A percentile compares a stretch with the other conserved stretches of the same genome.
Conservation (phyloP, 139 green algal species). For the Haematococcus lacustris region DNA sequence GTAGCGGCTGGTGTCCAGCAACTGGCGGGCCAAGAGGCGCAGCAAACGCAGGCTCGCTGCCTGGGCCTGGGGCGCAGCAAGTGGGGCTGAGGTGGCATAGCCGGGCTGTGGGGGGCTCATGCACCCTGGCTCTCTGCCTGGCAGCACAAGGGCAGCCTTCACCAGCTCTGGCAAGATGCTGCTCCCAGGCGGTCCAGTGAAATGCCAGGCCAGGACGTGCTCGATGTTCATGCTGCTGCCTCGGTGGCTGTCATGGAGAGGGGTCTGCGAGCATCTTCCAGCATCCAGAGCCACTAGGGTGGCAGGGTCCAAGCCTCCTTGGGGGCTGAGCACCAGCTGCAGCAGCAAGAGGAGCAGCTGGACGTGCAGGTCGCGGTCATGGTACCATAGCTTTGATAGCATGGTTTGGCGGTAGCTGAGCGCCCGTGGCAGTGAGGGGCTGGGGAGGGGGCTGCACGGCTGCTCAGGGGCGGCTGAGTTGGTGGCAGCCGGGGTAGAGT, state of each 20-base stretch:
- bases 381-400: constrained; percentile 14
- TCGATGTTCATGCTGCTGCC: too few relatives aligned
- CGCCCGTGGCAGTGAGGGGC: too few relatives aligned
- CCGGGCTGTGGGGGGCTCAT: too few relatives aligned
- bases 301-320: constrained; percentile 31
- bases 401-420: not conserved
- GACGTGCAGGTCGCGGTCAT: constrained; percentile 37
- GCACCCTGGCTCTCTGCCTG: not conserved
- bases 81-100: not conserved
- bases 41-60: constrained; percentile 35
- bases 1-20: constrained; percentile 47
- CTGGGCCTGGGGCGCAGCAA: constrained; percentile 14
- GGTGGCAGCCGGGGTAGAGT: too few relatives aligned
- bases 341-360: constrained; percentile 46
- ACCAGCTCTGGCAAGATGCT: constrained; percentile 4
- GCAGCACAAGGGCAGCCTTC: not conserved
- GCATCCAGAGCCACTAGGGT: constrained; percentile 28
- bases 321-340: constrained; percentile 34
- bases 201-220: constrained; percentile 10
- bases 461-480: too few relatives aligned
- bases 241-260: too few relatives aligned
- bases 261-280: constrained; percentile 39
- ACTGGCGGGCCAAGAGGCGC: constrained; percentile 35
- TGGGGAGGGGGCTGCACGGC: too few relatives aligned
- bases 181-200: constrained; percentile 19